Percentiles rank a stretch among this genome's conserved stretches.
Conservation (phyloP, 768 basidiomycete species). For the Agrocybe pediades region DNA sequence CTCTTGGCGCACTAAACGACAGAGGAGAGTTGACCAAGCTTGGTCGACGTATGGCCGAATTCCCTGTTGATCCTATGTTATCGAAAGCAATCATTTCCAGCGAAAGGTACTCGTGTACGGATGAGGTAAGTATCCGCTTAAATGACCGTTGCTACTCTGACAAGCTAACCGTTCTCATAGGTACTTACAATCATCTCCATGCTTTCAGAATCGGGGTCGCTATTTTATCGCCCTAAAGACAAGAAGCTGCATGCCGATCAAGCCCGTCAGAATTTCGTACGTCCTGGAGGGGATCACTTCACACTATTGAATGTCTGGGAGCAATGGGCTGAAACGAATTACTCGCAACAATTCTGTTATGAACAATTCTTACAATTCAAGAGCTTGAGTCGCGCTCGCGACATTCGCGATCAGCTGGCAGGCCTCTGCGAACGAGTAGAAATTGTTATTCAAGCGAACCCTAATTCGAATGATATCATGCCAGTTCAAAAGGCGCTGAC, state of each 20-base stretch:
- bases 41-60: slow-evolving; percentile 97
- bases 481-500: slow-evolving; percentile 95
- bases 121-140: slow-evolving; percentile 66
- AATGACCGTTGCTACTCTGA: background rate
- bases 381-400: slow-evolving; percentile 89
- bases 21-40: slow-evolving; percentile 96
- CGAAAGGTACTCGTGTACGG: slow-evolving; percentile 91
- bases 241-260: slow-evolving; percentile 98
- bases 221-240: slow-evolving; percentile 98
- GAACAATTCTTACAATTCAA: slow-evolving; percentile 96
- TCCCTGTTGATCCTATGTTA: slow-evolving; percentile 98
- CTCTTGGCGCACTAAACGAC: slow-evolving; percentile 94
- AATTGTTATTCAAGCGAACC: slow-evolving; percentile 83
- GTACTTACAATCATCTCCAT: slow-evolving; percentile 96
- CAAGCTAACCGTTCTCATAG: slow-evolving; percentile 36
- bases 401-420: slow-evolving; percentile 95
- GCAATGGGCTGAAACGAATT: slow-evolving; percentile 98
- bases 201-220: slow-evolving; percentile 92
- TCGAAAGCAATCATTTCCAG: slow-evolving; percentile 96
- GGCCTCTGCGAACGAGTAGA: slow-evolving; percentile 97
- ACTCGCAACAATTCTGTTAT: slow-evolving; percentile 95
- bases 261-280: slow-evolving; percentile 95
- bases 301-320: slow-evolving; percentile 98
- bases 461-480: slow-evolving; percentile 90
- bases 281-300: slow-evolving; percentile 96